Evolutionary conservation across 306 rosid genomes (phyloP).

Genomic region (Mucuna pruriens): DNA sequence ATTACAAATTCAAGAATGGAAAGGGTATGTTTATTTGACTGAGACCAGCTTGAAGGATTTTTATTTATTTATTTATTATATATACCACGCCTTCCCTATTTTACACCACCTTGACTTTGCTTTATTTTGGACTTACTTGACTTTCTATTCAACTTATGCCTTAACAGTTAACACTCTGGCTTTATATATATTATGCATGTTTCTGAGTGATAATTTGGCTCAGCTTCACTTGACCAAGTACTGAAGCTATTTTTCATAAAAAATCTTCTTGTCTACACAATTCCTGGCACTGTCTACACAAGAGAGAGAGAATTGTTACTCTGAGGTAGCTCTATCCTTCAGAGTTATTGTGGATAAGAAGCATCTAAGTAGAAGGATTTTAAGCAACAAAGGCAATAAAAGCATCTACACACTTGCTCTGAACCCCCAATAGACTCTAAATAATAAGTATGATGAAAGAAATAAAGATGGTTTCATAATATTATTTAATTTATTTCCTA

Average conservation of each 20-base stretch:
- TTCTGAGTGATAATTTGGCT: neutral
- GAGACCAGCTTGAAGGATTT: neutral
- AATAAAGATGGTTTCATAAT: neutral
- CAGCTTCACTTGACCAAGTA: neutral
- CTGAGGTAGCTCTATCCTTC: neutral
- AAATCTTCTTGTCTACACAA: neutral
- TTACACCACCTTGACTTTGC: neutral
- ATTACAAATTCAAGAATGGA: constrained; percentile 86
- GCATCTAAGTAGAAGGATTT: neutral
- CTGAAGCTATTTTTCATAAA: neutral
- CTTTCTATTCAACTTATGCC: neutral
- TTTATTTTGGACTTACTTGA: neutral
- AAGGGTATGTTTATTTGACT: constrained; percentile 53
- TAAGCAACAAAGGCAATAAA: neutral
- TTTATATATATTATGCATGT: neutral
- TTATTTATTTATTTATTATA: neutral
- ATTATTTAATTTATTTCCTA: neutral
- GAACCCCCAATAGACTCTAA: neutral
- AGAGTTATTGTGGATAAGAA: neutral
- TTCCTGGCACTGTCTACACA: neutral
- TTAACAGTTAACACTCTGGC: neutral
- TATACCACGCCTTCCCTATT: neutral
- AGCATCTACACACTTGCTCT: neutral
- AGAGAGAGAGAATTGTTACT: neutral
- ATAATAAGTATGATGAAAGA: neutral